These are phyloP conservation scores for Dipteronia sinensis DNA, from an alignment of 345 rosid species.

Conservation along the genomic window DNA sequence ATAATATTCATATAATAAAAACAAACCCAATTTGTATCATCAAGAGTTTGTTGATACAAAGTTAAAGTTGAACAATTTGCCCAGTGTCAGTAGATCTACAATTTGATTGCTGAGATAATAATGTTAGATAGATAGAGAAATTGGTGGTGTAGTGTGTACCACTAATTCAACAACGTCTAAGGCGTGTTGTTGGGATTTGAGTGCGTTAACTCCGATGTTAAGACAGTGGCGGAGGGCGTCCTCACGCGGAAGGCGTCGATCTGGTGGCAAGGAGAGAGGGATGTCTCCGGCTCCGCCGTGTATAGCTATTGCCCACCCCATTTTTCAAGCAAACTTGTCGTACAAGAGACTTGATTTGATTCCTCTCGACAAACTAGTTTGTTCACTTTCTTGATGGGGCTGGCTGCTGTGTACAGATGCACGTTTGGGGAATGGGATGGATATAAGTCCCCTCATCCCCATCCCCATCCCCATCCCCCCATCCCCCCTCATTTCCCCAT, in stretches of 20 bases:
- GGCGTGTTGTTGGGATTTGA: conserved; percentile 62
- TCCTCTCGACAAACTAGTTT: too few relatives aligned
- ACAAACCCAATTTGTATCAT: not conserved
- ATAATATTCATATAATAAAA: not conserved
- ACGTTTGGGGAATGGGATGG: too few relatives aligned
- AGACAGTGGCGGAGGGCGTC: conserved; percentile 86
- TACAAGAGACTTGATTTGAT: too few relatives aligned
- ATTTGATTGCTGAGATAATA: too few relatives aligned
- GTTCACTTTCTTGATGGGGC: too few relatives aligned
- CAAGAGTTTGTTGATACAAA: not conserved
- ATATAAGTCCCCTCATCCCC: too few relatives aligned
- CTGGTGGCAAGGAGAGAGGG: conserved; percentile 46
- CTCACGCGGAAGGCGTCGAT: conserved; percentile 77
- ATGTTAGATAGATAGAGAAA: not conserved
- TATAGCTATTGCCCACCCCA: conserved; percentile 94
- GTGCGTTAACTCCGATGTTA: conserved; percentile 72
- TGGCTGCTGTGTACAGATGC: too few relatives aligned
- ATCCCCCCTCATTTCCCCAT: too few relatives aligned
- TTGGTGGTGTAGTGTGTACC: conserved; percentile 39
- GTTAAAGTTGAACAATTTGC: not conserved
- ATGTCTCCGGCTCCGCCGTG: conserved; percentile 96
- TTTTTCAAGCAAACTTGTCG: not conserved
- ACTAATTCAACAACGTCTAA: conserved; percentile 93
- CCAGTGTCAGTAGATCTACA: too few relatives aligned
- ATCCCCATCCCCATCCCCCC: too few relatives aligned